Conservation (phyloP, 1,284 basidiomycete genomes). For the Sphaerobolus stellatus region DNA sequence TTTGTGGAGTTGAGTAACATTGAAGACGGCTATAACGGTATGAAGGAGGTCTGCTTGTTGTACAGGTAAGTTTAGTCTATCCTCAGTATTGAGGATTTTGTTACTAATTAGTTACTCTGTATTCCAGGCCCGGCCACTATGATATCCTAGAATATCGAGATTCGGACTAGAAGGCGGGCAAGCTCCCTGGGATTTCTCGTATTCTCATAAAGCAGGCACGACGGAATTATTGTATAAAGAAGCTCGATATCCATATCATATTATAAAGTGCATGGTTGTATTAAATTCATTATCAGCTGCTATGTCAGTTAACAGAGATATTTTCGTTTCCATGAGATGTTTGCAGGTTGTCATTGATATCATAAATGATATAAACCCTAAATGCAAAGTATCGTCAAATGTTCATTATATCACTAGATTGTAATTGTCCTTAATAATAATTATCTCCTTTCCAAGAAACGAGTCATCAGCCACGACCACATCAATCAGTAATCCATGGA, state of each 20-base stretch:
- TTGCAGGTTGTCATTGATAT: not conserved
- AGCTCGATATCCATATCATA: not conserved
- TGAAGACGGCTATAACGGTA: conserved; percentile 32
- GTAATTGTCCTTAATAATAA: no score
- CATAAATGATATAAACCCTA: not conserved
- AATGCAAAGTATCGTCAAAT: no score
- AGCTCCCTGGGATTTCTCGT: not conserved
- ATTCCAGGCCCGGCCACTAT: conserved; percentile 69
- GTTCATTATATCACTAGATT: no score
- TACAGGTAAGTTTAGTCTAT: conserved; percentile 59
- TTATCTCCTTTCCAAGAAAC: no score
- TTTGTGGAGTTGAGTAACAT: conserved; percentile 70
- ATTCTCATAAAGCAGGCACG: no score
- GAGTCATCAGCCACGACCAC: no score
- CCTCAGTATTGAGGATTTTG: not conserved
- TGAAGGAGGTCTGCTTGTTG: conserved; percentile 58
- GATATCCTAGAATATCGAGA: conserved; percentile 52
- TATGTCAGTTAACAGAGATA: no score
- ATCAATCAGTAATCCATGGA: conserved; percentile 77
- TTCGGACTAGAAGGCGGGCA: not conserved
- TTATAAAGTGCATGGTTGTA: not conserved
- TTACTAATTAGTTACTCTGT: conserved; percentile 10
- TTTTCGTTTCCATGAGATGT: no score
- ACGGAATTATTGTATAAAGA: no score
- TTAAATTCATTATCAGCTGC: no score